Percentiles rank a stretch among this genome's conserved stretches.
Conservation (phyloP, 2,329 filamentous ascomycete genomes). For the Venturia aucupariae region DNA sequence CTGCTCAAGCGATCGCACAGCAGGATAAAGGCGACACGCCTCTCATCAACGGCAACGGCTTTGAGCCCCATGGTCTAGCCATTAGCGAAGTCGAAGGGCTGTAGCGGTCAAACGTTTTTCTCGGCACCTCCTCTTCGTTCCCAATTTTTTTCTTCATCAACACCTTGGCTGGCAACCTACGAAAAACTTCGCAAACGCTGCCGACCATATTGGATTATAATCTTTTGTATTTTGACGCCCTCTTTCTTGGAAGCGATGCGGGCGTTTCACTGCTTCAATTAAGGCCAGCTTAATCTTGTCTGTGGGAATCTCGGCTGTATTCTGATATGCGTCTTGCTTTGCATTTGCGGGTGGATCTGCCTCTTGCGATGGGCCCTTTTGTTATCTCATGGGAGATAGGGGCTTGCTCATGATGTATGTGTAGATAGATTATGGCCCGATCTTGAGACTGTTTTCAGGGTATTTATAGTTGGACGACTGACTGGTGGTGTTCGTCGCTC, state of each 20-base stretch:
- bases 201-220: conserved; percentile 13
- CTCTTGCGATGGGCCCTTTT: conserved; percentile 1
- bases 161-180: neutral
- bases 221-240: conserved; percentile 12
- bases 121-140: neutral
- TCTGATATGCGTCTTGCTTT: neutral
- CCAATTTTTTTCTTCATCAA: neutral
- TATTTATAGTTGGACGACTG: conserved; percentile 1
- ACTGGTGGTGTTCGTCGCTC: neutral
- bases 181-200: neutral
- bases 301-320: neutral
- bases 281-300: neutral
- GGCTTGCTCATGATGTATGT: conserved; percentile 6
- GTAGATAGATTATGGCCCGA: conserved; percentile 5
- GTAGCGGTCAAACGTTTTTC: neutral
- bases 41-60: conserved; percentile 21
- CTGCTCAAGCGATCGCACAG: conserved; percentile 89
- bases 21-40: conserved; percentile 69
- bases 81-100: conserved; percentile 41
- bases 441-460: neutral
- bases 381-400: conserved; percentile 2
- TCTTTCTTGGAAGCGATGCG: conserved; percentile 5
- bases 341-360: conserved; percentile 4
- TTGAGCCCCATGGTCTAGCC: conserved; percentile 40
- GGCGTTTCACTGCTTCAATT: neutral